Evolutionary conservation across 2,329 filamentous ascomycete genomes (phyloP).

Genomic region (Venturia nashicola): DNA sequence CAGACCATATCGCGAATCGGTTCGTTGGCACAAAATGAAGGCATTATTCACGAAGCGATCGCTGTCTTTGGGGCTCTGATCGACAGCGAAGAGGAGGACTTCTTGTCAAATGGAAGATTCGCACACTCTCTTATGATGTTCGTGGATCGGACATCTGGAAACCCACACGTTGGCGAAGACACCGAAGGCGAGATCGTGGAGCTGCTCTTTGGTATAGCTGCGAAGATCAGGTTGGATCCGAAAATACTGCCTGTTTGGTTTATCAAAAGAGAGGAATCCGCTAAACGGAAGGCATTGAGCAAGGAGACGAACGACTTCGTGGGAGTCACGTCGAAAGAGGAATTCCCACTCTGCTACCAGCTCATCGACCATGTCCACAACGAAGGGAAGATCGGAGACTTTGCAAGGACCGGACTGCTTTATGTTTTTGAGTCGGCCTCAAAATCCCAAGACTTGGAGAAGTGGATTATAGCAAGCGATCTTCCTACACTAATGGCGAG

Average conservation of each 20-base stretch:
- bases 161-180: constrained; percentile 61
- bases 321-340: constrained; percentile 72
- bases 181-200: constrained; percentile 85
- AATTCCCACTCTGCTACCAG: constrained; percentile 92
- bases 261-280: constrained; percentile 21
- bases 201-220: constrained; percentile 87
- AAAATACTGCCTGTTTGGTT: constrained; percentile 88
- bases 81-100: constrained; percentile 82
- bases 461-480: constrained; percentile 96
- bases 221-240: constrained; percentile 85
- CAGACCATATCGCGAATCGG: constrained; percentile 82
- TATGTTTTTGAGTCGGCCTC: constrained; percentile 94
- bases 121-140: constrained; percentile 80
- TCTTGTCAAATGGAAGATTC: constrained; percentile 77
- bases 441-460: constrained; percentile 68
- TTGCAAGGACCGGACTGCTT: constrained; percentile 82
- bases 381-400: constrained; percentile 88
- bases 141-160: constrained; percentile 65
- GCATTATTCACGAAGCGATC: constrained; percentile 73
- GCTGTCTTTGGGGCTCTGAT: constrained; percentile 82
- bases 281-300: background rate
- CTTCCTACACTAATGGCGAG: constrained; percentile 95
- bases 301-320: constrained; percentile 46
- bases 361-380: constrained; percentile 95
- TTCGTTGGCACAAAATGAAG: constrained; percentile 70